Base-by-base conservation (phyloP, 192 early-diverging fungal species). In the Funneliformis geosporum region DNA sequence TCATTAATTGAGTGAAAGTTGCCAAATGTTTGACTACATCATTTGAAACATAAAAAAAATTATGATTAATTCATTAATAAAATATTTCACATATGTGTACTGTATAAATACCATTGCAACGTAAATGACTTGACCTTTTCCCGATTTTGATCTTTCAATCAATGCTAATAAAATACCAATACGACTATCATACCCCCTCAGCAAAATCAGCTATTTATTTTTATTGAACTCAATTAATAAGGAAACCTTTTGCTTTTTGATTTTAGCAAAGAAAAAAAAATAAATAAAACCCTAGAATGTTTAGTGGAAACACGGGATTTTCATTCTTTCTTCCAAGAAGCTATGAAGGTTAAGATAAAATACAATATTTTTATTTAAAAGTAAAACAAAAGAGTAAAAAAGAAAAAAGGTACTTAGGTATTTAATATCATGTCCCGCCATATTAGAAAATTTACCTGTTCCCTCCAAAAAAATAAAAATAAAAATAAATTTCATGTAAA, bases 171-270 rank as follows among this genome's bases (percentile, higher is more conserved):
- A 73, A 69, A 93, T 87, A 40, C 92, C 60, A 91, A 78, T 10
- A 86, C 91, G 70, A 88, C 89, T 69, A 93, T 86, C 46, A 92
- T 61, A 44, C 91, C 88, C 92, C 92, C 59, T 90, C 92, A 50
- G 90, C 90, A 81, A 93, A 93, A 84, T 93, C 92, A 33, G 88
- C 90, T 67, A 84, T 74, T n/a, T n/a, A n/a, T n/a, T n/a, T n/a
- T n/a, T 39, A 82, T 46, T 47, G 44, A 44, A 39, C 12, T 44
- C 18, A 71, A 12, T 10, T 4, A 27, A 62, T 27, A 27, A 2
- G 10, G 25, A 60, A n/a, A 14, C 5, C 14, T n/a, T 60, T n/a
- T n/a, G n/a, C n/a, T n/a, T 60, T 6, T 16, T 60, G 16, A 8
- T 0, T 5, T 25, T 7, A 27, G 11, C 25, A 21, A 50, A 6